Conservation (phyloP, 2,329 filamentous ascomycete genomes). For the Penicillium crustosum region DNA sequence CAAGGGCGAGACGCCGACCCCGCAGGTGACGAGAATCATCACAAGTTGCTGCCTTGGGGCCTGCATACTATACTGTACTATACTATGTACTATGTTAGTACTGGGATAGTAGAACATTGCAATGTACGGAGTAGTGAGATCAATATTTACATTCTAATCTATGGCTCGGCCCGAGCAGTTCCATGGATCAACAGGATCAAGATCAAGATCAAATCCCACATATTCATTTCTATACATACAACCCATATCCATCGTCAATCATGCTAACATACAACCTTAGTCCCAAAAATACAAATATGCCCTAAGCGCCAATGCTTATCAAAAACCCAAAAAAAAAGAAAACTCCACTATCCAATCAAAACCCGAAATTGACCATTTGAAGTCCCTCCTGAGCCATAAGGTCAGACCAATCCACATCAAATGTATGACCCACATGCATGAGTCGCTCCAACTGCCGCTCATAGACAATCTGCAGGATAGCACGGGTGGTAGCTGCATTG, state of each 20-base stretch:
- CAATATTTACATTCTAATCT: background rate
- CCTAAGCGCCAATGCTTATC: constrained; percentile 4
- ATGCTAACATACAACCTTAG: constrained; percentile 16
- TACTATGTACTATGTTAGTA: background rate
- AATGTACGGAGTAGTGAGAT: too few relatives aligned
- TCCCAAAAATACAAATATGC: constrained; percentile 2
- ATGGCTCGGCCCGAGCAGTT: constrained; percentile 7
- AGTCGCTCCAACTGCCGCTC: constrained; percentile 49
- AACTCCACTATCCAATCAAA: constrained; percentile 31
- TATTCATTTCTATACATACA: constrained; percentile 25
- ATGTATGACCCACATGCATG: constrained; percentile 40
- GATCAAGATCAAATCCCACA: background rate
- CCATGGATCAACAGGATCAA: background rate
- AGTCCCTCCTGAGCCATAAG: constrained; percentile 48
- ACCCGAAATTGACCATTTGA: constrained; percentile 53
- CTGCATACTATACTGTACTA: background rate
- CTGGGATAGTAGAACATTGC: too few relatives aligned
- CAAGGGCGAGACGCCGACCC: constrained; percentile 22
- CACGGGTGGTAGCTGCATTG: constrained; percentile 48
- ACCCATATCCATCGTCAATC: constrained; percentile 16
- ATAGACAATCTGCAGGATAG: constrained; percentile 49
- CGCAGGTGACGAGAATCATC: constrained; percentile 22
- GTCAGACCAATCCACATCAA: constrained; percentile 53
- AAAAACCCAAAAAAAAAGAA: constrained; percentile 9
- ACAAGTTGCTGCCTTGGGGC: constrained; percentile 13